A percentile compares a stretch with the other conserved stretches of the same genome.
phyloP scores from a whole-genome alignment of 768 basidiomycete species.

The Lactifluus hygrophoroides region DNA sequence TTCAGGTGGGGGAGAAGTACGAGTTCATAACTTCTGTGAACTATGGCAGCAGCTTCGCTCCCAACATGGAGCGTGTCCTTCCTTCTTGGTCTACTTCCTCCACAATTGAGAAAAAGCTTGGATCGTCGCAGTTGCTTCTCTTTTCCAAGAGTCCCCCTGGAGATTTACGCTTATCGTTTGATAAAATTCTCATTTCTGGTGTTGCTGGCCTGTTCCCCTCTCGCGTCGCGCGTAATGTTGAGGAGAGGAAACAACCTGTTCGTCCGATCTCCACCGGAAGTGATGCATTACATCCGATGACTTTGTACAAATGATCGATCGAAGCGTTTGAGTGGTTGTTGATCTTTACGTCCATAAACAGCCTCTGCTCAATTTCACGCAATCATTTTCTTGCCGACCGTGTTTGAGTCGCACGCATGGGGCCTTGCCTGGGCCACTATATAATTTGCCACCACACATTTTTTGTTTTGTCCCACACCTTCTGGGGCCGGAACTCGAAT shows the following conservation, averaged over 20 bases:
- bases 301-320: background rate
- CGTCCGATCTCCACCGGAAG: conserved; percentile 6
- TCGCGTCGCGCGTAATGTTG: background rate
- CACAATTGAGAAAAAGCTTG: background rate
- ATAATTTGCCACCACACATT: background rate
- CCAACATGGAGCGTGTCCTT: conserved; percentile 4
- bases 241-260: background rate
- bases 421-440: background rate
- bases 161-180: background rate
- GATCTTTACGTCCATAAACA: background rate
- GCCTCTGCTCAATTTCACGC: background rate
- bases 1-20: background rate
- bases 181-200: background rate
- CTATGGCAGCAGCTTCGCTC: background rate
- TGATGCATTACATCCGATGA: conserved; percentile 1
- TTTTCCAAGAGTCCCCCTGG: background rate
- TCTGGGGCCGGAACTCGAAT: background rate
- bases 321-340: background rate
- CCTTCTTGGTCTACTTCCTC: conserved; percentile 1
- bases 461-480: background rate
- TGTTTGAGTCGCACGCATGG: too few species aligned
- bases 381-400: background rate
- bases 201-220: background rate
- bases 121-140: conserved; percentile 6
- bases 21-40: background rate